Conservation (phyloP, 208 protist genomes). For the Trypanosoma scelopori region DNA sequence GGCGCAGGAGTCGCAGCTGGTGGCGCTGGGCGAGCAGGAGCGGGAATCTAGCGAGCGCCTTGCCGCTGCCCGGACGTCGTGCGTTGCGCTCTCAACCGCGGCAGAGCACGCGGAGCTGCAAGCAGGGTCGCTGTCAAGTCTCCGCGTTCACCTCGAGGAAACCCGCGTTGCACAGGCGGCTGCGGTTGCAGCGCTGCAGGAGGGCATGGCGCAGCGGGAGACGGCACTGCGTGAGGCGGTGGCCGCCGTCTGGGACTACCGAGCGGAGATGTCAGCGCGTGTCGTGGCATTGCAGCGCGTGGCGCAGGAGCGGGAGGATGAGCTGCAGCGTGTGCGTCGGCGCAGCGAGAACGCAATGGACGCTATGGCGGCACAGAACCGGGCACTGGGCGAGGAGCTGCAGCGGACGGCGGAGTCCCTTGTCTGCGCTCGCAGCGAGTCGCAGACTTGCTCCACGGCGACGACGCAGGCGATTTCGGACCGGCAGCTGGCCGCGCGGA, state of each 20-base stretch:
- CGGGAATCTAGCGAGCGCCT: background rate
- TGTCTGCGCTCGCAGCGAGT: conserved; percentile 21
- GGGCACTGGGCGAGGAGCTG: conserved; percentile 7
- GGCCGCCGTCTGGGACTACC: conserved; percentile 25
- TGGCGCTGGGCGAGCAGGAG: conserved; percentile 23
- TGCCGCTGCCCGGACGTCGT: conserved; percentile 6
- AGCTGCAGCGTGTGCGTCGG: conserved; percentile 16
- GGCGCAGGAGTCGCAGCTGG: conserved; percentile 23
- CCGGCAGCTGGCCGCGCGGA: conserved; percentile 21
- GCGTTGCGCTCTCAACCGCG: background rate
- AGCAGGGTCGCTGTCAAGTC: conserved; percentile 16
- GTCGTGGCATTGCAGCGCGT: conserved; percentile 29
- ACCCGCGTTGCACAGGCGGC: conserved; percentile 14
- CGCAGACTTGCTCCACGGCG: conserved; percentile 5
- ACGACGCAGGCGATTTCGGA: conserved; percentile 14
- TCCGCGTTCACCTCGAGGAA: conserved; percentile 23
- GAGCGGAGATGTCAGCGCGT: conserved; percentile 30
- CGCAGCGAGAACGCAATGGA: conserved; percentile 30
- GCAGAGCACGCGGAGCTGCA: background rate
- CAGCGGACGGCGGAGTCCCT: conserved; percentile 15
- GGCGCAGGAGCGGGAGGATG: conserved; percentile 21
- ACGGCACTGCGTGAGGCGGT: conserved; percentile 12
- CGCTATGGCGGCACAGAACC: conserved; percentile 29
- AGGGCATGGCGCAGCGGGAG: conserved; percentile 14
- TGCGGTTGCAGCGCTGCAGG: conserved; percentile 19